Evolutionary conservation across 2,329 filamentous ascomycete species (phyloP).

Genomic region (Colletotrichum ledebouriae): DNA sequence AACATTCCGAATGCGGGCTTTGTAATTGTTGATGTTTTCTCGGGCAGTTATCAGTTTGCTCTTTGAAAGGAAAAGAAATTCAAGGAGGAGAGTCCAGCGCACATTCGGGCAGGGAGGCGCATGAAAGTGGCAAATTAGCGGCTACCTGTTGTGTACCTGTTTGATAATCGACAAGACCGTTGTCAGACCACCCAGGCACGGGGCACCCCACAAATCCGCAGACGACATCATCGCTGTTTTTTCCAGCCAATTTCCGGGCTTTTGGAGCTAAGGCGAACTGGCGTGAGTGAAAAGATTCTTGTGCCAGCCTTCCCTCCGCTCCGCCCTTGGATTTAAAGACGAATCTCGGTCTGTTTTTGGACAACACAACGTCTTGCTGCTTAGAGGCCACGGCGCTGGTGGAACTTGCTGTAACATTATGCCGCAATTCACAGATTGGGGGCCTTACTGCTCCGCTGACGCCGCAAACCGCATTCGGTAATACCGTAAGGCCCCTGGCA

Average conservation of each 20-base stretch:
- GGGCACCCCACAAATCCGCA: constrained; percentile 26
- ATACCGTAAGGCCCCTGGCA: constrained; percentile 4
- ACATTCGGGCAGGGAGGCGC: constrained; percentile 13
- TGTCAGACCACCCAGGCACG: constrained; percentile 37
- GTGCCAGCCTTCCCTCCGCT: not conserved
- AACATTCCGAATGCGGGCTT: constrained; percentile 14
- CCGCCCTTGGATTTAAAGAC: no score
- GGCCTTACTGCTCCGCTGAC: constrained; percentile 24
- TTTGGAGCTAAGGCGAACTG: not conserved
- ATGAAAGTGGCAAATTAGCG: constrained; percentile 33
- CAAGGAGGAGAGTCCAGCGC: not conserved
- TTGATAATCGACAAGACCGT: constrained; percentile 26
- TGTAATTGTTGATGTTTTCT: not conserved
- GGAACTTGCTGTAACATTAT: constrained; percentile 22
- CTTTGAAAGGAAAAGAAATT: no score
- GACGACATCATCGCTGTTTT: constrained; percentile 26
- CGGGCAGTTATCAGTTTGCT: no score
- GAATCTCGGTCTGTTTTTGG: no score
- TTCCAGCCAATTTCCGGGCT: constrained; percentile 5
- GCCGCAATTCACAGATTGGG: constrained; percentile 19
- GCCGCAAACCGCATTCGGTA: constrained; percentile 29
- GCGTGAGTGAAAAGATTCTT: not conserved
- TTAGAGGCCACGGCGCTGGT: constrained; percentile 7
- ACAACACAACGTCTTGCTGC: not conserved
- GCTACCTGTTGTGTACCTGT: constrained; percentile 21